phyloP scores from a whole-genome alignment of 2,329 filamentous ascomycete genomes.

The Phialemoniopsis sp. region DNA sequence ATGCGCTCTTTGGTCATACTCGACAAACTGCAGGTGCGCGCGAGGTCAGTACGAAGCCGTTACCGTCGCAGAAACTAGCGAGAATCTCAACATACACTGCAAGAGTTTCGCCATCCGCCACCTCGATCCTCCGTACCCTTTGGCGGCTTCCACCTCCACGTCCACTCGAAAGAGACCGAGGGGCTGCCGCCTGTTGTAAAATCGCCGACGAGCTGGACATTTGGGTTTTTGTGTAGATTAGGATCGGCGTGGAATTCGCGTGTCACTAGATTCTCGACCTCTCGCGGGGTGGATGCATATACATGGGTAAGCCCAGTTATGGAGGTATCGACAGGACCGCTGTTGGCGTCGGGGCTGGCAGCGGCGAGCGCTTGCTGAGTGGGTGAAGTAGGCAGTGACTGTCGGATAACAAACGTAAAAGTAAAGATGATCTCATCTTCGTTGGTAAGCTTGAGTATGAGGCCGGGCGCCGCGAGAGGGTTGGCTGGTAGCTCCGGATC shows the following conservation, averaged over 20 bases:
- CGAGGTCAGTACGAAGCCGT: background rate
- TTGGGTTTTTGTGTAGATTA: conserved; percentile 94
- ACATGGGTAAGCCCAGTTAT: conserved; percentile 91
- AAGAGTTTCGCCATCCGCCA: conserved; percentile 92
- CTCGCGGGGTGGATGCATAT: conserved; percentile 78
- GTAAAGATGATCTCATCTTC: conserved; percentile 91
- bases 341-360: conserved; percentile 44
- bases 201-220: conserved; percentile 92
- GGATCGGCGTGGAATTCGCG: conserved; percentile 95
- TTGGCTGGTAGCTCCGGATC: conserved; percentile 63
- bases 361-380: conserved; percentile 23
- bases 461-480: conserved; percentile 53
- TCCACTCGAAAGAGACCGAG: conserved; percentile 88
- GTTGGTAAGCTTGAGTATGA: conserved; percentile 82
- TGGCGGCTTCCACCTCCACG: conserved; percentile 95
- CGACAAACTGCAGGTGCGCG: conserved; percentile 66
- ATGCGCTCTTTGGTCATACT: conserved; percentile 93
- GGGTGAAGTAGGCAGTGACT: conserved; percentile 28
- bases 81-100: conserved; percentile 61
- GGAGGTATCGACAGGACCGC: conserved; percentile 60
- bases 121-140: conserved; percentile 76
- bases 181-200: conserved; percentile 78
- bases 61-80: background rate
- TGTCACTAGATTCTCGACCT: conserved; percentile 91
- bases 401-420: conserved; percentile 80